Evolutionary conservation across 202 grass and related monocot species (phyloP), one percentile per base, ranked within the genome.

Genomic region (Zizania palustris): DNA sequence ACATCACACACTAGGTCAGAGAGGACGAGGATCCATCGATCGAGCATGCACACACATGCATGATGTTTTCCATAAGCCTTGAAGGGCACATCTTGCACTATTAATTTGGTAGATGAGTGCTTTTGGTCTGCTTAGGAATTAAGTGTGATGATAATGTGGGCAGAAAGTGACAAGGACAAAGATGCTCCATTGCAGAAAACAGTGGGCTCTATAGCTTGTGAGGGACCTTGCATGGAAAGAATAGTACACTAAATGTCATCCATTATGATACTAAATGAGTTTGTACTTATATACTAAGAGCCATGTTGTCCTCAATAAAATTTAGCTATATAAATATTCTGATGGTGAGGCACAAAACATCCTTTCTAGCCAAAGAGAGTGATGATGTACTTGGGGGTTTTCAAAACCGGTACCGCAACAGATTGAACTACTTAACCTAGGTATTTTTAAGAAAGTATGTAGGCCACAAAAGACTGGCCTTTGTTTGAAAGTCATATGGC

Each of bases 1-100:
- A 28, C 28, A 28, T 28, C 28, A 28, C 60, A 11, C 15, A 76
- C 43, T 53, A 59, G 70, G 80, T 82, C 63, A 74, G 71, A 82
- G 72, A 34, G 44, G 55, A 53, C 72, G 11, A 10, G 5, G 7
- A 41, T 33, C 51, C 51, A 7, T 45, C 28, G 28, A 28, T 28
- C 28, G 28, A 28, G 28, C 28, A 28, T 28, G 28, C 28, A 28
- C 28, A 28, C 28, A 68, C 28, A 57, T 59, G 64, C 39, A 37
- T 68, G 6, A 72, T 53, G 44, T 48, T 35, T 73, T 61, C 50
- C 41, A 40, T 60, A 34, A 73, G 20, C 7, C 7, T 40, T 64
- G 48, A 28, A 37, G 11, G n/a, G 13, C 56, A 41, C 64, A 60
- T 20, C 36, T 11, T 59, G 5, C 51, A 18, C 22, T 64, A 0